A percentile compares a stretch with the other conserved stretches of the same genome.
Evolutionary conservation across 345 rosid genomes (phyloP).

Genomic region (Salix koriyanagi): DNA sequence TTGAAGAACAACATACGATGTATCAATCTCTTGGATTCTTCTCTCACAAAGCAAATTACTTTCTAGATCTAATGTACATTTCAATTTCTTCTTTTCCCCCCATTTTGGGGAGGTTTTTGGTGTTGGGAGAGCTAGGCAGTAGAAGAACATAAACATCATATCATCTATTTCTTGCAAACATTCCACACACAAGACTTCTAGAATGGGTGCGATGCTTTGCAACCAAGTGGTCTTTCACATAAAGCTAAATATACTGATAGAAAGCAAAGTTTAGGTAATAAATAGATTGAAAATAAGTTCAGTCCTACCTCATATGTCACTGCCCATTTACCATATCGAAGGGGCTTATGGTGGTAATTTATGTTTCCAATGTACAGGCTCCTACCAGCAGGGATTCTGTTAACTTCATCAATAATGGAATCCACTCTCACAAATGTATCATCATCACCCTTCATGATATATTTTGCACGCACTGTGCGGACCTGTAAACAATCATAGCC

Average conservation of each 20-base stretch:
- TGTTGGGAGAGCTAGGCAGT: background rate
- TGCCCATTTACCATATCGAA: conserved; percentile 94
- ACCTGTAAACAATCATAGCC: conserved; percentile 41
- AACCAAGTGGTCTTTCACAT: background rate
- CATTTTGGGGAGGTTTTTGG: background rate
- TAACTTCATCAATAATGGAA: conserved; percentile 59
- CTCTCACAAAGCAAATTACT: too few species aligned
- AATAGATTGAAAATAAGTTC: background rate
- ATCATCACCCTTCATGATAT: conserved; percentile 88
- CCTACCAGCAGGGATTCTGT: conserved; percentile 48
- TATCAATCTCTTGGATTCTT: background rate
- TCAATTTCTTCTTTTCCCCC: background rate
- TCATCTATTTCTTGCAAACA: background rate
- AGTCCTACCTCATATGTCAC: conserved; percentile 82
- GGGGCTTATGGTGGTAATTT: conserved; percentile 82
- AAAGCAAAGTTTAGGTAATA: background rate
- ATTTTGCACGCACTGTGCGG: conserved; percentile 54
- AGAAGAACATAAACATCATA: background rate
- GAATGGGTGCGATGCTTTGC: background rate
- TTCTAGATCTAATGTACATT: too few species aligned
- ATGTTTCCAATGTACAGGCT: conserved; percentile 84
- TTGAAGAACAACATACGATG: background rate
- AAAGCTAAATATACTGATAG: background rate
- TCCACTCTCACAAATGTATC: conserved; percentile 88
- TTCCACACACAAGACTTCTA: background rate